These are phyloP conservation scores for Neoscytalidium dimidiatum DNA, from an alignment of 2,329 filamentous ascomycete genomes.

Conservation along the genomic window DNA sequence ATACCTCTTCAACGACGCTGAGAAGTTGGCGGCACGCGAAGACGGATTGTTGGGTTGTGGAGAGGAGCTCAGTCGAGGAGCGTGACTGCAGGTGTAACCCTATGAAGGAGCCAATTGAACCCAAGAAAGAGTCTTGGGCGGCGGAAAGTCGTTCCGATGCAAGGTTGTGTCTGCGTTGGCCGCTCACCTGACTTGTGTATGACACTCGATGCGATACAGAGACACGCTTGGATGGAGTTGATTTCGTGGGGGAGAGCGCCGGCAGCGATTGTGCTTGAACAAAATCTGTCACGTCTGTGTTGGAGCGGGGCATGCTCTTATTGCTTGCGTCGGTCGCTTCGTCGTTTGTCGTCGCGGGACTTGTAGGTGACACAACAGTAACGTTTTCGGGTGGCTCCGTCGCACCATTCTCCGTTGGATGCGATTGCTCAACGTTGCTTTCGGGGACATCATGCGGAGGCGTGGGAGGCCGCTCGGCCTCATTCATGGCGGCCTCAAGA, in stretches of 20 bases:
- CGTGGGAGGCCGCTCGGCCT: conserved; percentile 34
- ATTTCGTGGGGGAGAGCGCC: conserved; percentile 11
- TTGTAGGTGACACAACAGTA: conserved; percentile 13
- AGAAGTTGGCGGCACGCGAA: conserved; percentile 78
- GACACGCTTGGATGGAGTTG: conserved; percentile 43
- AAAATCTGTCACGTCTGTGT: neutral
- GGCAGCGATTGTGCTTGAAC: conserved; percentile 9
- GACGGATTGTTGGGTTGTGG: conserved; percentile 81
- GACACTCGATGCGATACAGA: conserved; percentile 74
- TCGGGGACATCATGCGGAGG: conserved; percentile 36
- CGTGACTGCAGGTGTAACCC: conserved; percentile 92
- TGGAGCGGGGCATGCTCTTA: conserved; percentile 6
- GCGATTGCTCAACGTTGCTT: conserved; percentile 15
- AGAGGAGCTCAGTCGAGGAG: conserved; percentile 78
- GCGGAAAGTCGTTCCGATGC: conserved; percentile 80
- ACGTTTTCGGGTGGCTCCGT: conserved; percentile 5
- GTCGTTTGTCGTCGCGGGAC: conserved; percentile 8
- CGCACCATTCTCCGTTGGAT: conserved; percentile 14
- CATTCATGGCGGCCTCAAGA: conserved; percentile 36
- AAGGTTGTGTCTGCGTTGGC: conserved; percentile 67
- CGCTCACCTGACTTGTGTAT: conserved; percentile 66
- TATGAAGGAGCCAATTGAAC: conserved; percentile 89
- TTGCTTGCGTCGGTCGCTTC: neutral
- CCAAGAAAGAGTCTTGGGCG: conserved; percentile 85
- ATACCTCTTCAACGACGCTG: conserved; percentile 78